phyloP scores from a whole-genome alignment of 257 asterid species.

The Perilla frutescens region DNA sequence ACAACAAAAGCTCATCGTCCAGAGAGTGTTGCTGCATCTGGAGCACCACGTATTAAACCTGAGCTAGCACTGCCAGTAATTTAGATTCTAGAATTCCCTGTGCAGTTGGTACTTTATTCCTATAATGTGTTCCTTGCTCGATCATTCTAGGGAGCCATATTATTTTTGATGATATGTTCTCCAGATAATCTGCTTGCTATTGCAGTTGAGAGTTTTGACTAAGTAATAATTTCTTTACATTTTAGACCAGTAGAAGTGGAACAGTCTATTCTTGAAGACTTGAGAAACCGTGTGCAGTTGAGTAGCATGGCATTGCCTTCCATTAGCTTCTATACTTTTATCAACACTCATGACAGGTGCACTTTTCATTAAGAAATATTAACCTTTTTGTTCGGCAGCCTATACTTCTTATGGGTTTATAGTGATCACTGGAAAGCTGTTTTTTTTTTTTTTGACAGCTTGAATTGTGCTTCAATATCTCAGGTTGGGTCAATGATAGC shows the following conservation, averaged over 20 bases:
- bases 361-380: constrained; percentile 25
- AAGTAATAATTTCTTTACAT: constrained; percentile 25
- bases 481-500: constrained; percentile 94
- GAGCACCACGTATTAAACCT: constrained; percentile 88
- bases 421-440: constrained; percentile 33
- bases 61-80: constrained; percentile 83
- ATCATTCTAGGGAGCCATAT: constrained; percentile 19
- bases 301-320: constrained; percentile 81
- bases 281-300: constrained; percentile 94
- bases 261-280: constrained; percentile 90
- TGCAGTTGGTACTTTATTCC: constrained; percentile 7
- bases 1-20: constrained; percentile 77
- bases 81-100: constrained; percentile 48
- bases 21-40: constrained; percentile 64
- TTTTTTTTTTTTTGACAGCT: constrained; percentile 45
- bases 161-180: background rate
- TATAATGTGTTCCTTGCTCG: background rate
- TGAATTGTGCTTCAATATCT: constrained; percentile 93
- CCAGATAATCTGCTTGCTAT: constrained; percentile 27
- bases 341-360: constrained; percentile 92
- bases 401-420: background rate
- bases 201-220: constrained; percentile 2
- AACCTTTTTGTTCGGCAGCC: background rate
- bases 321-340: constrained; percentile 88
- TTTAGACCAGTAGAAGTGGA: constrained; percentile 86